Evolutionary conservation across 2,329 filamentous ascomycete genomes (phyloP), one percentile per base, ranked within the genome.

Genomic region (Alternaria conjuncta): DNA sequence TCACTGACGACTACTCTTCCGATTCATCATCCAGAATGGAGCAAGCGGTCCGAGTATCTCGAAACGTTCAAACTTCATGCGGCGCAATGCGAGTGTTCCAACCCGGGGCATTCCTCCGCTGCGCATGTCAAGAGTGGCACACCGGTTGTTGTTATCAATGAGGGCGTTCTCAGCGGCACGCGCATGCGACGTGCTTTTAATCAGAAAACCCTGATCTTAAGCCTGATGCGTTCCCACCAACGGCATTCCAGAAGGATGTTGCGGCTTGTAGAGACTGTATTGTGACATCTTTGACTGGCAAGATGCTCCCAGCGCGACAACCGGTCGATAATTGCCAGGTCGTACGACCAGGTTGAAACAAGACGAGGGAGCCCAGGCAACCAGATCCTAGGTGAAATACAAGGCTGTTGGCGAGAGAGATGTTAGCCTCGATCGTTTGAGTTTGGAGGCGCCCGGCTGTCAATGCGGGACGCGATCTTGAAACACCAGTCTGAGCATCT

Each of bases 401-500:
- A 30, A 36, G 56, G 56, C 55, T 20, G 44, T 45, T 47, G 15
- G 49, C 55, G 36, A 59, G 36, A 41, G 36, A 41, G 36, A 49
- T 63, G 47, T 18, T 30, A 50, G 36, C 36, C 47, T 18, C 49
- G 49, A 25, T 49, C 43, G 21, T 53, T 41, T 50, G 49, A 55
- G 49, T 54, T 55, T 58, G 57, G 36, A 60, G 36, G 61, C 50
- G 50, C 45, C 30, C 28, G 46, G 45, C 60, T 49, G 20, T 60
- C 54, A 62, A 69, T 66, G 63, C 67, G 49, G 51, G 41, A 49
- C 51, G 46, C 55, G 54, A 28, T 25, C 45, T 54, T 71, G 69
- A 70, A 71, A 71, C 69, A 47, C 36, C 20, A 47, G 65, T 69
- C 63, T 69, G 69, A 69, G 65, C 53, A 62, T 66, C 57, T 66